Evolutionary conservation across 2,329 filamentous ascomycete genomes (phyloP).

Genomic region (Tolypocladium tropicale): DNA sequence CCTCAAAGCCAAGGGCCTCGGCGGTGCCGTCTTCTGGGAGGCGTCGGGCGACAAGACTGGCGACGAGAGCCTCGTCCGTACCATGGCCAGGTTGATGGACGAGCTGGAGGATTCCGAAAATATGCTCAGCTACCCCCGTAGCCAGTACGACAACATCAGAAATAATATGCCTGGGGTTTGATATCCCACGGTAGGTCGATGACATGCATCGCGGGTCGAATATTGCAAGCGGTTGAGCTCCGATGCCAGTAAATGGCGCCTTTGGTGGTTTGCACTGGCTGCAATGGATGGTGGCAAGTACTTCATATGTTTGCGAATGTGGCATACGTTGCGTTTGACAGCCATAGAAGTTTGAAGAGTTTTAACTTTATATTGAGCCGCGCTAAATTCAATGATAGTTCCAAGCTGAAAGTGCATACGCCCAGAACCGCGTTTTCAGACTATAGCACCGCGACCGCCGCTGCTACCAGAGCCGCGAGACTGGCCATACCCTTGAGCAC

Average conservation of each 20-base stretch:
- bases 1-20: slow-evolving; percentile 49
- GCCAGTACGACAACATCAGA: slow-evolving; percentile 48
- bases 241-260: not conserved
- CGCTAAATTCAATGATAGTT: not conserved
- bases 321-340: not conserved
- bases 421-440: no score
- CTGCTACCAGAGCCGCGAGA: not conserved
- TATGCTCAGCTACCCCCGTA: slow-evolving; percentile 43
- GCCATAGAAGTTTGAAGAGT: no score
- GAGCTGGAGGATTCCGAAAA: slow-evolving; percentile 39
- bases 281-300: not conserved
- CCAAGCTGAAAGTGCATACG: not conserved
- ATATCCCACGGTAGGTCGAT: not conserved
- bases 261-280: not conserved
- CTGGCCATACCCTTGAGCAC: not conserved
- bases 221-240: not conserved
- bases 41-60: slow-evolving; percentile 53
- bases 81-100: slow-evolving; percentile 35
- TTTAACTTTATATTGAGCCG: no score
- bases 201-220: not conserved
- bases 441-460: no score
- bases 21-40: slow-evolving; percentile 81
- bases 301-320: not conserved
- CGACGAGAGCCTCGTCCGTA: slow-evolving; percentile 46
- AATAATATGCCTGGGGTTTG: slow-evolving; percentile 7